These are phyloP conservation scores for Chlorella sp. DNA, from an alignment of 139 green algal species.

Conservation along the genomic window DNA sequence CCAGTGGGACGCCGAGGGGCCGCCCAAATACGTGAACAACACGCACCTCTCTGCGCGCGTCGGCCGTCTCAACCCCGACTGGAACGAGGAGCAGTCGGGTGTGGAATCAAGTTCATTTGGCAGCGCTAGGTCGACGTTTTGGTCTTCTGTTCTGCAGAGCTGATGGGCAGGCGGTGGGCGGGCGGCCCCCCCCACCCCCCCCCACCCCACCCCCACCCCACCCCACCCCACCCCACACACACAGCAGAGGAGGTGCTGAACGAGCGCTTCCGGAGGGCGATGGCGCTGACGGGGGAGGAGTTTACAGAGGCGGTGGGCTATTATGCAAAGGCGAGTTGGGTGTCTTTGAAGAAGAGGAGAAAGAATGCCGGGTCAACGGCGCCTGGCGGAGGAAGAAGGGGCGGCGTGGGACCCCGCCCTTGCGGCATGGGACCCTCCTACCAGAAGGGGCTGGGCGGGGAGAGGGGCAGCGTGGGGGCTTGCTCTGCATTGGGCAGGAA, in stretches of 20 bases:
- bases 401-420: too few relatives aligned
- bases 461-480: too few relatives aligned
- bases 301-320: slow-evolving; percentile 78
- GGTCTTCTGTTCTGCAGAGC: background rate
- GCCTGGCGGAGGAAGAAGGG: too few relatives aligned
- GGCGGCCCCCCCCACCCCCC: background rate
- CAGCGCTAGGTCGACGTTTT: background rate
- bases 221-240: background rate
- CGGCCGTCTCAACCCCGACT: slow-evolving; percentile 83
- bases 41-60: slow-evolving; percentile 85
- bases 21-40: slow-evolving; percentile 83
- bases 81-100: slow-evolving; percentile 66
- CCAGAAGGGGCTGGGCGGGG: too few relatives aligned
- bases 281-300: slow-evolving; percentile 87
- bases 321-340: slow-evolving; percentile 22
- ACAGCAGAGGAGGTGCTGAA: slow-evolving; percentile 53
- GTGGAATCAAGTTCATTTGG: background rate
- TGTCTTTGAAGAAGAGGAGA: background rate
- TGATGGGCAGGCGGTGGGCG: background rate
- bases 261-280: slow-evolving; percentile 76
- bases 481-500: too few relatives aligned
- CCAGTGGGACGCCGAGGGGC: slow-evolving; percentile 63
- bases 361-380: too few relatives aligned
- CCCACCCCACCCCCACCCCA: background rate
- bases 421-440: too few relatives aligned